These are phyloP conservation scores for Colletotrichum caudatum DNA, from an alignment of 2,329 filamentous ascomycete genomes.

Conservation along the genomic window DNA sequence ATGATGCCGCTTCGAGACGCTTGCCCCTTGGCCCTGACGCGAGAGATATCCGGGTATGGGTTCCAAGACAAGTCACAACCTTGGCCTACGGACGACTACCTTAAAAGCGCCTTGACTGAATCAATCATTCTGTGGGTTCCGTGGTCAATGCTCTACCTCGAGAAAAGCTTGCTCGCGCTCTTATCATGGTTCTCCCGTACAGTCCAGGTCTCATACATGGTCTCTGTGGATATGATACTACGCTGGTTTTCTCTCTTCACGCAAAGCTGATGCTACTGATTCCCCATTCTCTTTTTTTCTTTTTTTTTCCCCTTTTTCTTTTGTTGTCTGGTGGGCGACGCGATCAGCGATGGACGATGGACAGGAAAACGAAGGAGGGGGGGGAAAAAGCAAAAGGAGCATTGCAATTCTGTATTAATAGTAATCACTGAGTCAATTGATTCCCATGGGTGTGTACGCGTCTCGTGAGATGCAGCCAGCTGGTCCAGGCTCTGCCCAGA, in stretches of 20 bases:
- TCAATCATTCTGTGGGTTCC: slow-evolving; percentile 27
- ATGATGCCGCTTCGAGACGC: slow-evolving; percentile 28
- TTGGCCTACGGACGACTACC: slow-evolving; percentile 46
- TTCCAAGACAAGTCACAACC: slow-evolving; percentile 4
- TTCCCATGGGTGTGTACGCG: not conserved
- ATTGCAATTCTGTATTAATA: slow-evolving; percentile 37
- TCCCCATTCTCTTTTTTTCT: slow-evolving; percentile 44
- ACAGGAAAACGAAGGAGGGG: not conserved
- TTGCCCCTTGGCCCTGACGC: slow-evolving; percentile 17
- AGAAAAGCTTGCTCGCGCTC: slow-evolving; percentile 7
- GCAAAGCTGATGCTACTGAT: slow-evolving; percentile 45
- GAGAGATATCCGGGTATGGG: slow-evolving; percentile 2
- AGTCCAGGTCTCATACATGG: slow-evolving; percentile 13
- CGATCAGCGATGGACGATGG: not conserved
- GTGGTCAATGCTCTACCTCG: slow-evolving; percentile 1
- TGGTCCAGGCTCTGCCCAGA: not conserved
- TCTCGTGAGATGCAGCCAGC: not conserved
- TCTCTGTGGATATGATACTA: slow-evolving; percentile 31
- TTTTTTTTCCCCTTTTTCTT: not conserved
- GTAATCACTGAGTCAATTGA: slow-evolving; percentile 28
- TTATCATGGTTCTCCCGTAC: slow-evolving; percentile 19
- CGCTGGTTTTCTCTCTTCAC: slow-evolving; percentile 18
- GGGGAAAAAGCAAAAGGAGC: not conserved
- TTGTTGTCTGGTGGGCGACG: slow-evolving; percentile 11
- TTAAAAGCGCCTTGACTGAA: slow-evolving; percentile 18